Percentiles rank a stretch among this genome's conserved stretches.
Evolutionary conservation across 2,329 filamentous ascomycete genomes (phyloP).

Genomic region (Penicillium sp.): DNA sequence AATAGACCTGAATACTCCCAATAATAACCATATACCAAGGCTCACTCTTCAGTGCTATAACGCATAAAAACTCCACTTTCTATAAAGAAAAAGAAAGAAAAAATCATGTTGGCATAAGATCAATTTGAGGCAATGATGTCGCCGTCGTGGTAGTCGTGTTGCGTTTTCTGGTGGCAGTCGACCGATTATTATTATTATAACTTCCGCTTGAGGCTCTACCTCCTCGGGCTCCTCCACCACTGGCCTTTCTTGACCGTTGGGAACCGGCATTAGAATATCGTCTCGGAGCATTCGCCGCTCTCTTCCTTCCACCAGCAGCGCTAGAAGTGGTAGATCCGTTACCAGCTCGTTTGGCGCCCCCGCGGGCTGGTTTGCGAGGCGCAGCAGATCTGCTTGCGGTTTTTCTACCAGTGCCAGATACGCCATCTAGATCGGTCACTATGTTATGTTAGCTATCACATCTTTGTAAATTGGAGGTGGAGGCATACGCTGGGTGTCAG

Average conservation of each 20-base stretch:
- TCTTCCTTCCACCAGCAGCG: background rate
- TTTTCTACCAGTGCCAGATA: background rate
- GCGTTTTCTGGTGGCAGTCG: slow-evolving; percentile 15
- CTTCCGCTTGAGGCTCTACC: background rate
- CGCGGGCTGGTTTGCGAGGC: slow-evolving; percentile 5
- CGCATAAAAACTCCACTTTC: background rate
- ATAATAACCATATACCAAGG: slow-evolving; percentile 1
- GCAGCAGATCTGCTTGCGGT: slow-evolving; percentile 4
- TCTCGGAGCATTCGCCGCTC: background rate
- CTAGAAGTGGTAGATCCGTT: slow-evolving; percentile 4
- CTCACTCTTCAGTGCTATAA: background rate
- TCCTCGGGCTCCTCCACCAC: slow-evolving; percentile 1
- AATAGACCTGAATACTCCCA: background rate
- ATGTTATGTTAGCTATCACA: background rate
- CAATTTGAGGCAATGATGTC: slow-evolving; percentile 28
- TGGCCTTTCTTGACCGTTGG: slow-evolving; percentile 1
- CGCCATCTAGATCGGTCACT: slow-evolving; percentile 8
- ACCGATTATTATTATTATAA: slow-evolving; percentile 1
- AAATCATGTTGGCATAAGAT: slow-evolving; percentile 37
- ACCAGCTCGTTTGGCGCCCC: slow-evolving; percentile 1
- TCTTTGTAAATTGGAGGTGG: background rate
- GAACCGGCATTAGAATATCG: background rate
- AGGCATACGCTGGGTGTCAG: slow-evolving; percentile 10
- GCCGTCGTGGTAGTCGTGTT: slow-evolving; percentile 17
- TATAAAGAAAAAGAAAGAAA: background rate